A percentile compares a stretch with the other conserved stretches of the same genome.
Evolutionary conservation across 371 early-diverging fungal species (phyloP).

Genomic region (Blyttiomyces sp.): DNA sequence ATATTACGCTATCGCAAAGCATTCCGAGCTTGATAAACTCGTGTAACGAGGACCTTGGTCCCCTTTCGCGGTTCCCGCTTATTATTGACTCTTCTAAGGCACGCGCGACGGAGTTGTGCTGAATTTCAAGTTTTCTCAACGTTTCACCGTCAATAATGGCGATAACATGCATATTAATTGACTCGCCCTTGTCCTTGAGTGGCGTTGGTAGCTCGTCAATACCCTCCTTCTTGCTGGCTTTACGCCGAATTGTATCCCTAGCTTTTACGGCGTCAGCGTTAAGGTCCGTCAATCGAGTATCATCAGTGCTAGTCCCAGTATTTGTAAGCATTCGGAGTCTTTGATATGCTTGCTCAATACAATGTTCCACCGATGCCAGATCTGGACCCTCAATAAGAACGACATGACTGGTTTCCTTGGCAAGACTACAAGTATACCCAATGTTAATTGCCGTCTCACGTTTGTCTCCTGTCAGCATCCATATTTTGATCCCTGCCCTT

Average conservation of each 20-base stretch:
- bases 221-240: no score
- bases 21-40: conserved; percentile 67
- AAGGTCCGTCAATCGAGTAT: no score
- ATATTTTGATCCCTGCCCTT: conserved; percentile 90
- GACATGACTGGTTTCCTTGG: conserved; percentile 92
- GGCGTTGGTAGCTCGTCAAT: no score
- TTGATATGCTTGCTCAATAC: no score
- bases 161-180: conserved; percentile 3
- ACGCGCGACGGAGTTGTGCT: neutral
- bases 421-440: conserved; percentile 79
- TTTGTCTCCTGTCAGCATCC: conserved; percentile 99
- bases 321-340: no score
- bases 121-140: conserved; percentile 4
- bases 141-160: conserved; percentile 13
- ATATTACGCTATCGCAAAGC: conserved; percentile 84
- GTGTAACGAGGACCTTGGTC: conserved; percentile 27
- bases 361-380: no score
- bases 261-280: no score
- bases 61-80: neutral
- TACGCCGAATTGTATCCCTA: no score
- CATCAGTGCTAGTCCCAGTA: no score
- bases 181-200: no score
- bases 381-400: conserved; percentile 61
- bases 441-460: conserved; percentile 97
- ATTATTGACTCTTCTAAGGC: neutral